These are phyloP conservation scores for Zymoseptoria passerinii DNA, from an alignment of 2,329 filamentous ascomycete genomes.

Conservation along the genomic window DNA sequence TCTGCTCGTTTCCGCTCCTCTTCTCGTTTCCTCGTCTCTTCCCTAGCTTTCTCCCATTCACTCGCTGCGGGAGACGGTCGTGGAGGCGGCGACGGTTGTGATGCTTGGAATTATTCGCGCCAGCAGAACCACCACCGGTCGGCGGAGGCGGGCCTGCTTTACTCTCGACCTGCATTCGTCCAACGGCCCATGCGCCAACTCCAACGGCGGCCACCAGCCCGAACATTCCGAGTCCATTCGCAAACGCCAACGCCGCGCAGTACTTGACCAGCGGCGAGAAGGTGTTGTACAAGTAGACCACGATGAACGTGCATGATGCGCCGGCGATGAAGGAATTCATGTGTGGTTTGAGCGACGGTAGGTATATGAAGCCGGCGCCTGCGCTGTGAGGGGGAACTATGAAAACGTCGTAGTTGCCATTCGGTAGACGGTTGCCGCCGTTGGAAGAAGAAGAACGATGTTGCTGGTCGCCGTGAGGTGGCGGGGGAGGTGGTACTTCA, in stretches of 20 bases:
- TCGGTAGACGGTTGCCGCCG: slow-evolving; percentile 58
- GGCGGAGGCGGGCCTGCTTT: slow-evolving; percentile 27
- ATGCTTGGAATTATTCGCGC: slow-evolving; percentile 21
- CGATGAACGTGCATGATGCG: slow-evolving; percentile 65
- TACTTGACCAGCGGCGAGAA: slow-evolving; percentile 67
- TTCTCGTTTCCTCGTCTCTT: slow-evolving; percentile 56
- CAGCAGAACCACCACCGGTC: slow-evolving; percentile 23
- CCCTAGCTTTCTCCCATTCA: slow-evolving; percentile 59
- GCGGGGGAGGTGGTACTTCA: slow-evolving; percentile 66
- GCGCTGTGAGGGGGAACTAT: slow-evolving; percentile 88
- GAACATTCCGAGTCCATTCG: slow-evolving; percentile 62
- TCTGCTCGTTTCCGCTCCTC: slow-evolving; percentile 54
- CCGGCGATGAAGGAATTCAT: slow-evolving; percentile 87
- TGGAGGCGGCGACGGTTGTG: slow-evolving; percentile 11
- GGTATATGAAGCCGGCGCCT: slow-evolving; percentile 82
- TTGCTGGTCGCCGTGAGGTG: slow-evolving; percentile 67
- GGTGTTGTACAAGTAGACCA: slow-evolving; percentile 63
- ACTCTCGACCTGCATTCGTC: slow-evolving; percentile 52
- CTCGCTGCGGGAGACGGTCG: slow-evolving; percentile 18
- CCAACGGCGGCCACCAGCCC: slow-evolving; percentile 66
- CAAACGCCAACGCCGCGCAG: slow-evolving; percentile 57
- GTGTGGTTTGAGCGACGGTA: slow-evolving; percentile 80
- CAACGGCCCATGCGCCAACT: slow-evolving; percentile 68
- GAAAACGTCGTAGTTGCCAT: slow-evolving; percentile 95
- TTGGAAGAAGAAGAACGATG: neutral